Base-by-base conservation (phyloP, 805 yeast genomes). In the Cyberlindnera nakhonratchasimensis region DNA sequence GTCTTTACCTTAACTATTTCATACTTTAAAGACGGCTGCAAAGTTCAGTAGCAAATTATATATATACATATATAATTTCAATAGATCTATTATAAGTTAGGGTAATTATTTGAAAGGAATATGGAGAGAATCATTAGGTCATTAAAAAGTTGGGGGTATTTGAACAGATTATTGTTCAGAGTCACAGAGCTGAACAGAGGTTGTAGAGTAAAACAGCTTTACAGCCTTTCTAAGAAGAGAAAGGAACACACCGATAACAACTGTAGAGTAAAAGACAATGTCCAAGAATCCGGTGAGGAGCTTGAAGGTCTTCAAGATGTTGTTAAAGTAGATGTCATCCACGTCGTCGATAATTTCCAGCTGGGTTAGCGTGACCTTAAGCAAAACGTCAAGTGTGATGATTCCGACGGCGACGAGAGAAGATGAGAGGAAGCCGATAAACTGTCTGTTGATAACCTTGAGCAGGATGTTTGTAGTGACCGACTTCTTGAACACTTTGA, bases 401-500 rank as follows among this genome's bases (percentile, higher is more conserved):
- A 52, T 45, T 1, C 38, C 49, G 3, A 47, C 16, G 4, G 50
- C 42, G 19, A 45, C 40, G 19, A 48, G 4, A 6, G 48, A 44
- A 2, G 52, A 40, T 6, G 44, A 24, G n/a, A 53, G 34, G 39
- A 53, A 53, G 2, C 55, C 57, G 37, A 47, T 43, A 36, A 53
- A 53, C 32, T 53, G 57, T 16, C 45, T 14, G 34, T 51, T 47
- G 18, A 48, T 36, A 19, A 53, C 35, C 31, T 49, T 51, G 13
- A 53, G 33, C 21, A 53, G n/a, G 19, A 49, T 25, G 17, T 47
- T 53, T 20, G 54, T 49, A 19, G 41, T 44, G 6, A 50, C 47
- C 12, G 37, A 19, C 16, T 39, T 33, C 21, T 41, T 37, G 32
- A 53, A 53, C 1, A 53, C 47, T 30, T 42, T 49, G 12, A 53